Evolutionary conservation across 1,284 basidiomycete species (phyloP), one percentile per base, ranked within the genome.

Genomic region (Butyriboletus appendiculatus): DNA sequence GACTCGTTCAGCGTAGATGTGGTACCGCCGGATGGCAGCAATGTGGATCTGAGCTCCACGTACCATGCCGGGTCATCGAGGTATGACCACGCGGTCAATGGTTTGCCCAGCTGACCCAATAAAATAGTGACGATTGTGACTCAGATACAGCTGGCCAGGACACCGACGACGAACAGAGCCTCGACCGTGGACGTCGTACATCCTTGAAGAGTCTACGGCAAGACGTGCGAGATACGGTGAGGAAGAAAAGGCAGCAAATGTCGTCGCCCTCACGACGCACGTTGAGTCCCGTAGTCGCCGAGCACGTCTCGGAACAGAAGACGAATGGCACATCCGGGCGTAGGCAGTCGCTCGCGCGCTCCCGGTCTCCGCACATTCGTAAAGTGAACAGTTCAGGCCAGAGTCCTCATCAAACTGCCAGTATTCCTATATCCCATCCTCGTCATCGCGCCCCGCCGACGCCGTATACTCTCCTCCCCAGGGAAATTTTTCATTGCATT

Each of bases 41-140:
- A 63, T 56, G 58, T 83, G 59, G 89, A 84, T 60, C 84, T 89
- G 84, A 92, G 88, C 63, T 90, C 90, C n/a, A 92, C 89, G 62
- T 92, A 92, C 70, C 85, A 89, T 57, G 89, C 85, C 18, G 90
- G 89, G 34, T 88, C 87, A 28, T 91, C 89, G 15, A 82, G 86
- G 86, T 87, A 59, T 43, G 74, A 56, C 52, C 40, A 30, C 43
- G 28, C 5, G 41, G 20, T 30, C 32, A 40, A 45, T 42, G 22
- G 30, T 48, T 10, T 50, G 35, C 45, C 42, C 28, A 28, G 39
- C 55, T 64, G 35, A 69, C 39, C 8, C 15, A 22, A 18, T 16
- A 16, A 14, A 33, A n/a, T 28, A 73, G 72, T 24, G 63, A 72
- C 11, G 57, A 68, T 45, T 72, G 66, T 8, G 71, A 62, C 22